These are phyloP conservation scores for Ascochyta fabae DNA, from an alignment of 2,329 filamentous ascomycete genomes.

Conservation along the genomic window DNA sequence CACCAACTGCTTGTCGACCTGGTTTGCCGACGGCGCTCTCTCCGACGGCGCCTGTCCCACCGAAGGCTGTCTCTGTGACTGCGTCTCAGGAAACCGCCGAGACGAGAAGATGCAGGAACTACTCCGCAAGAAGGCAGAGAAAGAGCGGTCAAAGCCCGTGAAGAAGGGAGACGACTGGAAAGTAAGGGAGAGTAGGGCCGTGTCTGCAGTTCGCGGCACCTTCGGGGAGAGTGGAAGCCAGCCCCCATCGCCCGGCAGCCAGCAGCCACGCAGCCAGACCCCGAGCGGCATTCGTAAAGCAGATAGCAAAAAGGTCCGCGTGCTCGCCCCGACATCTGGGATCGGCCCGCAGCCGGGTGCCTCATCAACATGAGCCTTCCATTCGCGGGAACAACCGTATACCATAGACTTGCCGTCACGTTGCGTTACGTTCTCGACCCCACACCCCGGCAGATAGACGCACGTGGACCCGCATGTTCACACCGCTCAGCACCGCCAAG, in stretches of 20 bases:
- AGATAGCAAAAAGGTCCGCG: slow-evolving; percentile 39
- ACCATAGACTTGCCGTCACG: no score
- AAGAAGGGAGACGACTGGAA: slow-evolving; percentile 52
- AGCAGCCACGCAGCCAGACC: slow-evolving; percentile 17
- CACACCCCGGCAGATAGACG: not conserved
- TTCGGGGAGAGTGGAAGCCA: slow-evolving; percentile 31
- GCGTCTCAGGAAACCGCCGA: slow-evolving; percentile 56
- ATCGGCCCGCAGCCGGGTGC: slow-evolving; percentile 16
- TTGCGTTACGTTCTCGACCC: not conserved
- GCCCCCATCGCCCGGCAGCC: slow-evolving; percentile 18
- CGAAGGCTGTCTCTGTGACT: slow-evolving; percentile 66
- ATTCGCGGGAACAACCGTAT: slow-evolving; percentile 8
- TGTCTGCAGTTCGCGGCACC: slow-evolving; percentile 46
- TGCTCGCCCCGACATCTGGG: slow-evolving; percentile 30
- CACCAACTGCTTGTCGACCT: slow-evolving; percentile 62
- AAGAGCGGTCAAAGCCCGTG: slow-evolving; percentile 44
- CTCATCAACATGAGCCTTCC: not conserved
- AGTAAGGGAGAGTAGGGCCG: slow-evolving; percentile 53
- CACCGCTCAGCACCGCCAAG: slow-evolving; percentile 17
- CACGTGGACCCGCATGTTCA: slow-evolving; percentile 9
- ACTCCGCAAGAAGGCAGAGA: slow-evolving; percentile 40
- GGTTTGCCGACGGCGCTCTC: slow-evolving; percentile 57
- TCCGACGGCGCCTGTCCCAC: slow-evolving; percentile 64
- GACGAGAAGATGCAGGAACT: slow-evolving; percentile 42
- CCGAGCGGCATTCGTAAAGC: slow-evolving; percentile 23